These are phyloP conservation scores for Rhizopus delemar DNA, from an alignment of 371 early-diverging fungal species.

Conservation along the genomic window DNA sequence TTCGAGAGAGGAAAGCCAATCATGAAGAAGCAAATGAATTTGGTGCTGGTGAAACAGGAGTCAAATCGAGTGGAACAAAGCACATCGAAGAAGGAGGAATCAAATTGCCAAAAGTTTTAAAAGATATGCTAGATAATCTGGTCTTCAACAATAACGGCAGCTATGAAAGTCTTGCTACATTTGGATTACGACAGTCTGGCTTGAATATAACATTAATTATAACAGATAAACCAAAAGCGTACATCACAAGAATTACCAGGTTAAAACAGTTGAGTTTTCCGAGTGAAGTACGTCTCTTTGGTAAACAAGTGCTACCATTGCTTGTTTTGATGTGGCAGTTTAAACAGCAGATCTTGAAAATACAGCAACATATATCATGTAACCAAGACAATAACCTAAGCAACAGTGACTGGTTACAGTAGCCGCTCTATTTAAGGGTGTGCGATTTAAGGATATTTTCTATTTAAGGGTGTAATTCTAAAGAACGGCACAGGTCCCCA, in stretches of 20 bases:
- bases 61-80: constrained; percentile 7
- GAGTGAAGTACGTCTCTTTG: constrained; percentile 1
- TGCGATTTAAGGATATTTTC: too few species aligned
- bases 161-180: neutral
- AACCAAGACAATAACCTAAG: neutral
- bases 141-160: constrained; percentile 5
- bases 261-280: constrained; percentile 7
- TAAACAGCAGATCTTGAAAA: neutral
- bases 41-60: constrained; percentile 6
- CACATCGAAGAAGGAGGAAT: constrained; percentile 6
- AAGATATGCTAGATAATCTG: constrained; percentile 9
- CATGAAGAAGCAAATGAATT: constrained; percentile 5
- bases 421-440: too few species aligned
- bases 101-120: constrained; percentile 16
- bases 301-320: constrained; percentile 4
- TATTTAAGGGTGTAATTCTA: too few species aligned
- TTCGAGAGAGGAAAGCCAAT: neutral
- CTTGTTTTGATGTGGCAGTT: constrained; percentile 2
- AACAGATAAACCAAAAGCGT: neutral
- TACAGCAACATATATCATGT: constrained; percentile 1
- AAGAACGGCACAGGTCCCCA: too few species aligned
- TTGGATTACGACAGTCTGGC: neutral
- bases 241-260: constrained; percentile 2
- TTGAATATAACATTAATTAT: neutral
- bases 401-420: constrained; percentile 1